These are phyloP conservation scores for Eucalyptus dawsonii DNA, from an alignment of 345 rosid species.

Conservation along the genomic window DNA sequence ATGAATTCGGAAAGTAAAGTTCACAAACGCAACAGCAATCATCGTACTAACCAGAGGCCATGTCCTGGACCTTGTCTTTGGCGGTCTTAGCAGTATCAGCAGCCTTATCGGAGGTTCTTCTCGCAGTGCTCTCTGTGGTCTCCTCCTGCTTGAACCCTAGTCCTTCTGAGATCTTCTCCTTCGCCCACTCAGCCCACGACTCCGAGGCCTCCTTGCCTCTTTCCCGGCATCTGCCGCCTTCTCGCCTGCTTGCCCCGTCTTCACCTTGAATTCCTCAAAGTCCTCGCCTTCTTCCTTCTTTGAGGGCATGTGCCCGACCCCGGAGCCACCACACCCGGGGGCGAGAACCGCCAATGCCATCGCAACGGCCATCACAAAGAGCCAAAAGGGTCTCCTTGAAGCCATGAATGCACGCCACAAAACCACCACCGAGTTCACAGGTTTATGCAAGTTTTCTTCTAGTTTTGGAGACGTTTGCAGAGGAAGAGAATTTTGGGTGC, in stretches of 20 bases:
- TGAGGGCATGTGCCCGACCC: slow-evolving; percentile 4
- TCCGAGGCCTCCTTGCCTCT: slow-evolving; percentile 16
- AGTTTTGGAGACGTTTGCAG: not conserved
- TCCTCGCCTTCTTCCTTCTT: not conserved
- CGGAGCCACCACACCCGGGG: not conserved
- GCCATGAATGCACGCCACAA: not conserved
- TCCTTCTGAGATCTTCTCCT: slow-evolving; percentile 30
- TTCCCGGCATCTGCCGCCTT: not conserved
- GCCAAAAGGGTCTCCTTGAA: not conserved
- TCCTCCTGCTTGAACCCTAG: slow-evolving; percentile 27
- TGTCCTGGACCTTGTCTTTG: slow-evolving; percentile 10
- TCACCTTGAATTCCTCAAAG: not conserved
- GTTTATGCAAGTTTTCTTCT: not conserved
- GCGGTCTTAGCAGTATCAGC: slow-evolving; percentile 4
- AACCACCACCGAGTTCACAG: not conserved
- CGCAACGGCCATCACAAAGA: not conserved
- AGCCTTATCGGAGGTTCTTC: slow-evolving; percentile 6
- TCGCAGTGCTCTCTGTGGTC: not conserved
- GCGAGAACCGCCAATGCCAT: not conserved
- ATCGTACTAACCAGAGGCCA: slow-evolving; percentile 18
- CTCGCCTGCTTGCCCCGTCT: not conserved
- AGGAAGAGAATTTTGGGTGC: not conserved
- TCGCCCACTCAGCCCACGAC: slow-evolving; percentile 48
- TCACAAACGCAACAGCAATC: not conserved
- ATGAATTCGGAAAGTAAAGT: not conserved